Evolutionary conservation across 1,139 yeast species (phyloP), one percentile per base, ranked within the genome.

Genomic region (Geotrichum citri-aurantii): DNA sequence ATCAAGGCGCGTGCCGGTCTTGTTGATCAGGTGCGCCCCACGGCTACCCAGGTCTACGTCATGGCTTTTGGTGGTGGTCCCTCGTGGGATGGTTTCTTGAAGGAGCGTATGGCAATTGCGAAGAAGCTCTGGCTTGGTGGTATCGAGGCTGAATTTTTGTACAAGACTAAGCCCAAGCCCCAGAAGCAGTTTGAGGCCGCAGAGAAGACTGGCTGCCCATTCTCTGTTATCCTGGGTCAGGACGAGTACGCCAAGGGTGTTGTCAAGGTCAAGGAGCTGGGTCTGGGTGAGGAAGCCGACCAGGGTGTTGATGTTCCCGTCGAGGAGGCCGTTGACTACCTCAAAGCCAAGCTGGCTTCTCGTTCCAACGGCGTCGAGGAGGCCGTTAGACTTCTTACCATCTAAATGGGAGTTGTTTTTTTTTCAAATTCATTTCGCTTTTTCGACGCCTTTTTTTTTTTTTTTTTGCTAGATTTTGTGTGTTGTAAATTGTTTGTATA

Each of bases 61-160:
- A 92, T 93, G 97, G 98, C 98, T 1, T 91, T 93, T 70, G 99
- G 99, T 65, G 97, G 97, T 66, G 98, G 97, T 69, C 90, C 88
- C 68, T 93, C 86, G 62, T 92, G 97, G 97, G 84, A 81, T 63
- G 98, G 98, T 11, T 88, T 88, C 77, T 78, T 93, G 68, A 82
- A 85, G 63, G 97, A 93, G 76, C 86, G 99, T 77, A 90, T 93
- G 97, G 69, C 80, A 48, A 81, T 93, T 57, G 83, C 97, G 59
- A 86, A 88, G 69, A 75, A 78, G 66, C 80, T 93, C 66, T 93
- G 99, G 99, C 79, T 79, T 42, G 88, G 87, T 8, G 97, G 95
- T 49, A 83, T 93, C 65, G 95, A 89, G 71, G 80, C 96, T 49
- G 99, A 93, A 76, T 93, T 85, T 72, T 79, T 92, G 65, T 93